A percentile compares a stretch with the other conserved stretches of the same genome.
These are phyloP conservation scores for Aspergillus sclerotiicarbonarius DNA, from an alignment of 495 filamentous ascomycete species.

Conservation along the genomic window DNA sequence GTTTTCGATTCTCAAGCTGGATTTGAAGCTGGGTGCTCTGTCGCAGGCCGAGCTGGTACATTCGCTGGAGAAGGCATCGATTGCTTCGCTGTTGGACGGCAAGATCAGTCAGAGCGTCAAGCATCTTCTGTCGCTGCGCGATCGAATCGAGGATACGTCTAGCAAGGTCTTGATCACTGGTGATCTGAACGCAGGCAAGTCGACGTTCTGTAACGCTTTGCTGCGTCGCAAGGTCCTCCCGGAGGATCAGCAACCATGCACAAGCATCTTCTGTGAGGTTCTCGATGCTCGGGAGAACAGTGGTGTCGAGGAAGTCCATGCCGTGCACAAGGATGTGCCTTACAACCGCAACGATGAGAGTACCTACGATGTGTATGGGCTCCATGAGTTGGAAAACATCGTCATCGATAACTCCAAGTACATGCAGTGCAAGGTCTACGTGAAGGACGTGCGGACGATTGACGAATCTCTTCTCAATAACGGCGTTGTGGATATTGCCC, in stretches of 20 bases:
- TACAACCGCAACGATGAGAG: constrained; percentile 91
- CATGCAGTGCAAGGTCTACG: constrained; percentile 94
- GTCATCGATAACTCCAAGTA: constrained; percentile 84
- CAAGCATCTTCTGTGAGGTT: constrained; percentile 97
- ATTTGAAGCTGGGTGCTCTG: constrained; percentile 82
- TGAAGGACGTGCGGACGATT: constrained; percentile 85
- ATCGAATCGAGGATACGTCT: constrained; percentile 94
- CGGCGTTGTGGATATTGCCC: constrained; percentile 93
- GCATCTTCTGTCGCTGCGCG: constrained; percentile 80
- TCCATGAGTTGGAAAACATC: constrained; percentile 79
- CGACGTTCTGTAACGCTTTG: constrained; percentile 96
- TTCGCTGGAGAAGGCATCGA: constrained; percentile 88
- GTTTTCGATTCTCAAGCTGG: constrained; percentile 91
- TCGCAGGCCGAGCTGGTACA: constrained; percentile 91
- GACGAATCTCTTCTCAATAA: constrained; percentile 96
- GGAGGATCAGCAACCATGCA: constrained; percentile 98
- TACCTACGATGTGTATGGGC: constrained; percentile 81
- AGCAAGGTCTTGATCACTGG: constrained; percentile 98
- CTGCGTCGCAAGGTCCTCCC: constrained; percentile 88
- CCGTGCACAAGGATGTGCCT: constrained; percentile 71
- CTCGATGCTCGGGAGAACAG: constrained; percentile 87
- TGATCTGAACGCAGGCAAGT: constrained; percentile 96
- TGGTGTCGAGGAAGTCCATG: constrained; percentile 91
- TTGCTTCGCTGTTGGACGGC: constrained; percentile 86
- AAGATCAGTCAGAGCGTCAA: constrained; percentile 91